A percentile compares a stretch with the other conserved stretches of the same genome.
phyloP scores from a whole-genome alignment of 441 rosid genomes.

The Populus trichocarpa region DNA sequence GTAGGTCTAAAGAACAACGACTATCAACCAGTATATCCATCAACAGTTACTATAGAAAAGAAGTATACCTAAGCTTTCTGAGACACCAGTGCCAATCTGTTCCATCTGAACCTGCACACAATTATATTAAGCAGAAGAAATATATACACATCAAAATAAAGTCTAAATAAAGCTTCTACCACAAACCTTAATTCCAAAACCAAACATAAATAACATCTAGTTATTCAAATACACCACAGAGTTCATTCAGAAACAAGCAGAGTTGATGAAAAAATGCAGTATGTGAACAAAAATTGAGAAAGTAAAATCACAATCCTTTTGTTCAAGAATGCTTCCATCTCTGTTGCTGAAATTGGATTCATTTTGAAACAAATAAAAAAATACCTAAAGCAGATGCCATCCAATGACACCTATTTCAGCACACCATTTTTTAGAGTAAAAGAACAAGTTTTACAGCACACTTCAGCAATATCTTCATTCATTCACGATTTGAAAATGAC shows the following conservation, averaged over 20 bases:
- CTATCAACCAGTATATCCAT: neutral
- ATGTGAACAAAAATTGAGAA: neutral
- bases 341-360: neutral
- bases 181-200: neutral
- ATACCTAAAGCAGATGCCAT: neutral
- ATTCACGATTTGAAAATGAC: neutral
- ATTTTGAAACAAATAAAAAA: neutral
- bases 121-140: constrained; percentile 5
- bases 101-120: constrained; percentile 44
- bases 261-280: neutral
- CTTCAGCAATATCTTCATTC: neutral
- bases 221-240: neutral
- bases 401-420: neutral
- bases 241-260: neutral
- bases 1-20: neutral
- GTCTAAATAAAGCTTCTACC: neutral
- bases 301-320: neutral
- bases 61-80: constrained; percentile 40
- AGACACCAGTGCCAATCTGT: constrained; percentile 33
- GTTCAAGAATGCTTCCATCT: neutral
- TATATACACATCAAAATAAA: neutral
- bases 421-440: neutral
- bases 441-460: neutral
- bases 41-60: constrained; percentile 1
- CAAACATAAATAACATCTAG: neutral